Percentiles rank a stretch among this genome's conserved stretches.
These are phyloP conservation scores for Fusarium xylarioides DNA, from an alignment of 2,329 filamentous ascomycete genomes.

Conservation along the genomic window DNA sequence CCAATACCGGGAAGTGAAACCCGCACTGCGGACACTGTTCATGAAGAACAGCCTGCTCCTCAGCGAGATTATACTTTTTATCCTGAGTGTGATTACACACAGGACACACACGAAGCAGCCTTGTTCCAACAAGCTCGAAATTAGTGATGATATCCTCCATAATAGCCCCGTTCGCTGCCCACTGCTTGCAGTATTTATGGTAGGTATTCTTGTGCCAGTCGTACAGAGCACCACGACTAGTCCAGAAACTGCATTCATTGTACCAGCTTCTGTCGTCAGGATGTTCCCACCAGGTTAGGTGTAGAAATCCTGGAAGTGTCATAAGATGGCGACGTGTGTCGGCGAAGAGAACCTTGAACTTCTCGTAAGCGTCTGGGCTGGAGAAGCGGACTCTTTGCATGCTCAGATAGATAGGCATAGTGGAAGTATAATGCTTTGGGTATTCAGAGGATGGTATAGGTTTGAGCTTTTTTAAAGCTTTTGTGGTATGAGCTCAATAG, in stretches of 20 bases:
- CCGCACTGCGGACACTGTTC: slow-evolving; percentile 26
- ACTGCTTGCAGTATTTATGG: slow-evolving; percentile 29
- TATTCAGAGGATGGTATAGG: background rate
- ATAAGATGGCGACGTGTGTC: slow-evolving; percentile 25
- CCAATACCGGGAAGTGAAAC: slow-evolving; percentile 30
- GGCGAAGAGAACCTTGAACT: slow-evolving; percentile 27
- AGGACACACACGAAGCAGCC: slow-evolving; percentile 20
- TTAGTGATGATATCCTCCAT: slow-evolving; percentile 36
- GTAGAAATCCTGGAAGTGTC: slow-evolving; percentile 1
- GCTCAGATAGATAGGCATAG: slow-evolving; percentile 17
- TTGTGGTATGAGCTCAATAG: no score
- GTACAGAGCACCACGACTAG: slow-evolving; percentile 19
- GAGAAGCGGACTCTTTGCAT: slow-evolving; percentile 21
- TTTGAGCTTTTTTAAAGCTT: background rate
- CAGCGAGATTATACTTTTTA: slow-evolving; percentile 29
- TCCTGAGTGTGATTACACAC: slow-evolving; percentile 26
- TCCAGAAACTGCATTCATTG: slow-evolving; percentile 33
- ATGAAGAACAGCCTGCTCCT: slow-evolving; percentile 27
- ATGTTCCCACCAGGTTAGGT: slow-evolving; percentile 26
- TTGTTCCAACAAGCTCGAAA: slow-evolving; percentile 26
- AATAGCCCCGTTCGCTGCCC: slow-evolving; percentile 25
- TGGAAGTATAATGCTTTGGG: background rate
- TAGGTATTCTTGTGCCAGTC: slow-evolving; percentile 32
- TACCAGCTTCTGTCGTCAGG: slow-evolving; percentile 20
- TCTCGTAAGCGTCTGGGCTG: slow-evolving; percentile 20